A percentile compares a stretch with the other conserved stretches of the same genome.
phyloP scores from a whole-genome alignment of 2,329 filamentous ascomycete species.

The Daldinia sp. region DNA sequence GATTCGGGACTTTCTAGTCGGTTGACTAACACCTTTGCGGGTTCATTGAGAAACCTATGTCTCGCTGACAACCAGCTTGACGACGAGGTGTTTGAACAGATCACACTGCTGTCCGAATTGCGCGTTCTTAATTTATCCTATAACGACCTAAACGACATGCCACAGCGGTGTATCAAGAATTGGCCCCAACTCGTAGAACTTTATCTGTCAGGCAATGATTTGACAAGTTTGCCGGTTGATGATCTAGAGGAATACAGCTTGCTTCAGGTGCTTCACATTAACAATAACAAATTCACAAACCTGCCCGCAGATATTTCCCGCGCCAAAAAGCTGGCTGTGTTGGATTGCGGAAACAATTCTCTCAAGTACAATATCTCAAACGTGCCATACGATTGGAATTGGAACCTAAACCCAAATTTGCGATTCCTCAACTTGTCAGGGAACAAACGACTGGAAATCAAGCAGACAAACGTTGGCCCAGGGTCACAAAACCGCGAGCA shows the following conservation, averaged over 20 bases:
- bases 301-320: conserved; percentile 95
- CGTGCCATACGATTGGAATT: conserved; percentile 99
- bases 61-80: conserved; percentile 94
- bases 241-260: conserved; percentile 91
- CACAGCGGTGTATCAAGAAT: conserved; percentile 85
- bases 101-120: conserved; percentile 84
- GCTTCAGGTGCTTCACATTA: conserved; percentile 91
- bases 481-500: conserved; percentile 71
- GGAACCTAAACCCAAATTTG: conserved; percentile 97
- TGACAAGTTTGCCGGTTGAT: conserved; percentile 91
- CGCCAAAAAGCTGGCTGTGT: conserved; percentile 88
- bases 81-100: conserved; percentile 94
- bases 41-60: conserved; percentile 84
- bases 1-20: conserved; percentile 88
- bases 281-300: conserved; percentile 97
- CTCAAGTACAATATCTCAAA: conserved; percentile 99
- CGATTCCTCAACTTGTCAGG: conserved; percentile 96
- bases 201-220: conserved; percentile 93
- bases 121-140: conserved; percentile 93
- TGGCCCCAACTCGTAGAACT: conserved; percentile 93
- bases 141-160: conserved; percentile 93
- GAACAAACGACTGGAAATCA: conserved; percentile 96
- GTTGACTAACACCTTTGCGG: conserved; percentile 87
- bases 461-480: conserved; percentile 69
- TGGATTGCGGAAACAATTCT: conserved; percentile 94